Conservation (phyloP, 2,329 filamentous ascomycete species). For the Fusarium verrucosum region DNA sequence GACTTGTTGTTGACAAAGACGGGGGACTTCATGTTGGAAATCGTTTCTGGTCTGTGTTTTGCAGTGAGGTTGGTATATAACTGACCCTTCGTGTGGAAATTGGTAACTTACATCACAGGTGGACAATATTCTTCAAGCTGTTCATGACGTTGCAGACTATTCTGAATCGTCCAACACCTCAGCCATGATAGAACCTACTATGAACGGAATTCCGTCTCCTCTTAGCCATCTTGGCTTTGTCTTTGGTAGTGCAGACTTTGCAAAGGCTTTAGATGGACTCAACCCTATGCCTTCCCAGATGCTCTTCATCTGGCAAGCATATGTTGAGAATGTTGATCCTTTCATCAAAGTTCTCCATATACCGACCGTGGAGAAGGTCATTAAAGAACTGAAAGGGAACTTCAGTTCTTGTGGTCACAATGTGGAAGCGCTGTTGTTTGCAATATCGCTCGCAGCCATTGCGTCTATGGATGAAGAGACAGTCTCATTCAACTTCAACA, state of each 20-base stretch:
- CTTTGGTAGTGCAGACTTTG: constrained; percentile 22
- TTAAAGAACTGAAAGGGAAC: constrained; percentile 31
- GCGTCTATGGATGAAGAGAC: constrained; percentile 39
- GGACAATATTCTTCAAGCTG: constrained; percentile 45
- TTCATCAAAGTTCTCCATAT: constrained; percentile 47
- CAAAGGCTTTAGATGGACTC: constrained; percentile 24
- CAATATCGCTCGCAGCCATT: constrained; percentile 43
- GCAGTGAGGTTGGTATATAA: constrained; percentile 37
- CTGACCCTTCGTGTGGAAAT: rapidly evolving
- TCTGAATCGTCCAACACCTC: constrained; percentile 1
- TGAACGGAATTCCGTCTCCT: neutral
- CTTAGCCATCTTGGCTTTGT: constrained; percentile 31
- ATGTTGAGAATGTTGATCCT: constrained; percentile 45
- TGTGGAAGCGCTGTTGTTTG: constrained; percentile 41
- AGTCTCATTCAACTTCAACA: constrained; percentile 28
- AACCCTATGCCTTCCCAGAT: constrained; percentile 44
- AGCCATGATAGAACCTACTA: neutral
- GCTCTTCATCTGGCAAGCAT: constrained; percentile 46
- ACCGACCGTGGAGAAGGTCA: constrained; percentile 25
- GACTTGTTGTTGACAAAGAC: constrained; percentile 41
- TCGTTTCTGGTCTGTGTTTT: constrained; percentile 48
- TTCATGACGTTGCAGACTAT: constrained; percentile 41
- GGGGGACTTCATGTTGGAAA: constrained; percentile 44
- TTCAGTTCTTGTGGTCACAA: constrained; percentile 31
- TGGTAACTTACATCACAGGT: constrained; percentile 32